Percentiles rank a stretch among this genome's conserved stretches.
These are phyloP conservation scores for Coemansia javaensis DNA, from an alignment of 192 early-diverging fungal genomes.

Conservation along the genomic window DNA sequence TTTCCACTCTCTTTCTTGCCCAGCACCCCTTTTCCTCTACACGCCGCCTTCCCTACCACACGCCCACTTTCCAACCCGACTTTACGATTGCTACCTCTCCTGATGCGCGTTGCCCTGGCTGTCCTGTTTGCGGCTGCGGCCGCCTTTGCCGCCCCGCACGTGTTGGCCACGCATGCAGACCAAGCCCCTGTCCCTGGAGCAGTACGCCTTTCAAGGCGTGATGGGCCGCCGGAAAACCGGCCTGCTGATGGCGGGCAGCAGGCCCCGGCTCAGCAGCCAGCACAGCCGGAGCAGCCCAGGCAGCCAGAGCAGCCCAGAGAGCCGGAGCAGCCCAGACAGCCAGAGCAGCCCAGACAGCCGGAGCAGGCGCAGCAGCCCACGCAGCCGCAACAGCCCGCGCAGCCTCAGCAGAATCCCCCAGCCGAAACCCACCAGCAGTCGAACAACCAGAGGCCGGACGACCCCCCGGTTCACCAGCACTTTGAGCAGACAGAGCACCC, in stretches of 20 bases:
- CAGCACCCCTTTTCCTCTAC: neutral
- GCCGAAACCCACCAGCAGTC: neutral
- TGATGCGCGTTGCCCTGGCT: constrained; percentile 3
- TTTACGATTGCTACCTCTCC: too few species aligned
- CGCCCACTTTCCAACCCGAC: too few species aligned
- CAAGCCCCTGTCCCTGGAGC: too few species aligned
- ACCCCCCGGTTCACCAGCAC: constrained; percentile 12
- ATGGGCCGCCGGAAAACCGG: too few species aligned
- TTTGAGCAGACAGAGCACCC: constrained; percentile 36
- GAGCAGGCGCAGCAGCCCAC: too few species aligned
- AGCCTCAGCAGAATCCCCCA: constrained; percentile 1
- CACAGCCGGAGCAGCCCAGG: neutral
- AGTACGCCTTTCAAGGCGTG: too few species aligned
- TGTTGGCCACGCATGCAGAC: neutral
- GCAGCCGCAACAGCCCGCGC: neutral
- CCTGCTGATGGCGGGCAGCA: too few species aligned
- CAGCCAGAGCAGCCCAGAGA: neutral
- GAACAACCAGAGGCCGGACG: neutral
- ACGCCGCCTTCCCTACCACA: neutral
- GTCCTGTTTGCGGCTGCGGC: neutral
- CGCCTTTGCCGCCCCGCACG: neutral
- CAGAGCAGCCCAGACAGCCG: too few species aligned
- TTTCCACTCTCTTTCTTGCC: neutral
- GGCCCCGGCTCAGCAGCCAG: too few species aligned
- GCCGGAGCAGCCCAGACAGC: too few species aligned